Conservation (phyloP, 1,139 yeast genomes). For the Lodderomyces parapsilosis region DNA sequence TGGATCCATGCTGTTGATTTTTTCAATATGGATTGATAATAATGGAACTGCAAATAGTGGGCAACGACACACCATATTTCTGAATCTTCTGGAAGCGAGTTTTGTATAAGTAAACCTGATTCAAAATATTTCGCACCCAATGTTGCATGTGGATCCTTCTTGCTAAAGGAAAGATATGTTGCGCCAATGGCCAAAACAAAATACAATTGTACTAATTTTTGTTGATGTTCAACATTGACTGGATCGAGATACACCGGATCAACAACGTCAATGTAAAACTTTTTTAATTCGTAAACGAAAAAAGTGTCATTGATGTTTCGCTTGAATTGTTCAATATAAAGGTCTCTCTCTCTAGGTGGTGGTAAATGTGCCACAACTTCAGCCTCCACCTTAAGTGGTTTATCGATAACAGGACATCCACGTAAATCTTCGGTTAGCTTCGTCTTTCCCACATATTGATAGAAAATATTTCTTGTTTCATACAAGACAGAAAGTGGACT, state of each 20-base stretch:
- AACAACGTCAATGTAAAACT: slow-evolving; percentile 24
- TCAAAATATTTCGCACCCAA: slow-evolving; percentile 26
- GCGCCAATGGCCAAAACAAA: slow-evolving; percentile 43
- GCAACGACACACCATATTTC: slow-evolving; percentile 44
- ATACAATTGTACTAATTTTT: slow-evolving; percentile 29
- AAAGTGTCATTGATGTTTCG: slow-evolving; percentile 33
- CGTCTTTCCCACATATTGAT: slow-evolving; percentile 15
- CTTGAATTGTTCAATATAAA: slow-evolving; percentile 27
- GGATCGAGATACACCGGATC: slow-evolving; percentile 28
- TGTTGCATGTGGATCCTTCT: slow-evolving; percentile 19
- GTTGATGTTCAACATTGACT: slow-evolving; percentile 11
- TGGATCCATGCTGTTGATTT: slow-evolving; percentile 42
- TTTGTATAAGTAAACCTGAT: slow-evolving; percentile 29
- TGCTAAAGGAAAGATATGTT: slow-evolving; percentile 22
- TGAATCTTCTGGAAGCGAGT: slow-evolving; percentile 35
- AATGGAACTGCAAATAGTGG: slow-evolving; percentile 36
- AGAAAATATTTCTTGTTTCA: slow-evolving; percentile 25
- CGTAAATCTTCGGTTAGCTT: slow-evolving; percentile 35
- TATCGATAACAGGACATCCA: slow-evolving; percentile 32
- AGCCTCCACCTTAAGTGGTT: slow-evolving; percentile 20
- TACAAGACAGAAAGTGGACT: slow-evolving; percentile 25
- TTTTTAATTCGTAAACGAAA: slow-evolving; percentile 34
- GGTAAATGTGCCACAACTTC: slow-evolving; percentile 23
- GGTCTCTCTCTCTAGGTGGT: slow-evolving; percentile 21
- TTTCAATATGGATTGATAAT: slow-evolving; percentile 36